These are phyloP conservation scores for Paramecium tetraurelia DNA, from an alignment of 73 alveolate species.

Conservation along the genomic window DNA sequence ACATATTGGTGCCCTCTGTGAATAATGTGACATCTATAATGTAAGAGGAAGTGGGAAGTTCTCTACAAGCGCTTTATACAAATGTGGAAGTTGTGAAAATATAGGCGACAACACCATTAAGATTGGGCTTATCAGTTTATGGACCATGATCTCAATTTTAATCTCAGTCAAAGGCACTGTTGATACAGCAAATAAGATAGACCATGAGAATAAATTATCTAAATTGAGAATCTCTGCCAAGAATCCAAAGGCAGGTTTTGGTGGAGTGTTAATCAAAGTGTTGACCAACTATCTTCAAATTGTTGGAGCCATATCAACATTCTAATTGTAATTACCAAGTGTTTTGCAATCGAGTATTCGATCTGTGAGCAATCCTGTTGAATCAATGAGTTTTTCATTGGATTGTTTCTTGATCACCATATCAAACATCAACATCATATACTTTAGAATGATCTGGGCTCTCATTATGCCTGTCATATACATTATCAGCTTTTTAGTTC, in stretches of 20 bases:
- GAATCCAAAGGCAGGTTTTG: neutral
- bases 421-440: neutral
- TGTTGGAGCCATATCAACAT: constrained; percentile 11
- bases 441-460: constrained; percentile 39
- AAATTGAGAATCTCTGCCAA: neutral
- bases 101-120: neutral
- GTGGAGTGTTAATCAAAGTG: neutral
- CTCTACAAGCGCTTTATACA: neutral
- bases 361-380: constrained; percentile 10
- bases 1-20: constrained; percentile 58
- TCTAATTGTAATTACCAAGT: constrained; percentile 35
- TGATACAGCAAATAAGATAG: neutral
- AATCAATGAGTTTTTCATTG: constrained; percentile 11
- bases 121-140: constrained; percentile 31
- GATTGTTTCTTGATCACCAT: constrained; percentile 21
- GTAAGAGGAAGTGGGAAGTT: constrained; percentile 5
- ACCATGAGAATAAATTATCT: neutral
- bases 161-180: constrained; percentile 9
- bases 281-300: constrained; percentile 25
- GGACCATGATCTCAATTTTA: neutral
- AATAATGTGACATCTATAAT: constrained; percentile 38
- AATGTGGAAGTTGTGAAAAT: constrained; percentile 49
- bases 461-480: neutral
- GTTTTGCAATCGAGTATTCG: neutral
- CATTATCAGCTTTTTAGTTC: neutral